A percentile compares a stretch with the other conserved stretches of the same genome.
These are phyloP conservation scores for Alternaria novae-zelandiae DNA, from an alignment of 2,329 filamentous ascomycete species.

Conservation along the genomic window DNA sequence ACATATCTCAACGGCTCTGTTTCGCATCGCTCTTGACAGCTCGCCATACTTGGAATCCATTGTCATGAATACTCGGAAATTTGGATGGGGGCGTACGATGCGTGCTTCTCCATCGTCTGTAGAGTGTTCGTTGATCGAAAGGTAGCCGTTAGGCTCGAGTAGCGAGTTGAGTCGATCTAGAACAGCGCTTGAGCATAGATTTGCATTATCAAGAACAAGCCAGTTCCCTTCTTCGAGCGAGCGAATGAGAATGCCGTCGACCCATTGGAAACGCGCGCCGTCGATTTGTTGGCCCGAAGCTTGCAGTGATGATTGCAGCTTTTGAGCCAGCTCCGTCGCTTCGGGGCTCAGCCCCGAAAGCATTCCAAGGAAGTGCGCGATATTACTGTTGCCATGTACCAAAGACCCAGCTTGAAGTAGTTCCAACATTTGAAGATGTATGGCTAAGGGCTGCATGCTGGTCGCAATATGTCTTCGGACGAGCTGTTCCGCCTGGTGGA, in stretches of 20 bases:
- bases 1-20: slow-evolving; percentile 89
- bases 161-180: slow-evolving; percentile 93
- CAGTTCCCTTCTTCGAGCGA: slow-evolving; percentile 86
- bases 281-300: slow-evolving; percentile 63
- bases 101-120: slow-evolving; percentile 80
- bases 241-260: slow-evolving; percentile 89
- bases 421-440: slow-evolving; percentile 30
- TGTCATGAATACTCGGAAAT: slow-evolving; percentile 92
- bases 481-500: slow-evolving; percentile 60
- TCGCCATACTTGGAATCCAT: slow-evolving; percentile 93
- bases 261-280: slow-evolving; percentile 90
- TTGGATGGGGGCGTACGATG: slow-evolving; percentile 78
- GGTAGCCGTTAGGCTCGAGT: slow-evolving; percentile 84
- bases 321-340: slow-evolving; percentile 50
- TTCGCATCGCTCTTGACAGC: slow-evolving; percentile 94
- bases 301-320: slow-evolving; percentile 59
- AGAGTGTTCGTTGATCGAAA: slow-evolving; percentile 94
- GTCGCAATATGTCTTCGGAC: slow-evolving; percentile 52
- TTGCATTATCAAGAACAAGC: slow-evolving; percentile 96
- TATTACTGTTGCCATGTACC: neutral
- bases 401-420: slow-evolving; percentile 15
- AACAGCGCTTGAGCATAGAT: slow-evolving; percentile 93
- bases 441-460: slow-evolving; percentile 7
- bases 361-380: slow-evolving; percentile 18
- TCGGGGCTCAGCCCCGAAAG: slow-evolving; percentile 21